These are phyloP conservation scores for Citrullus mucosospermus DNA, from an alignment of 306 rosid genomes.

Conservation along the genomic window DNA sequence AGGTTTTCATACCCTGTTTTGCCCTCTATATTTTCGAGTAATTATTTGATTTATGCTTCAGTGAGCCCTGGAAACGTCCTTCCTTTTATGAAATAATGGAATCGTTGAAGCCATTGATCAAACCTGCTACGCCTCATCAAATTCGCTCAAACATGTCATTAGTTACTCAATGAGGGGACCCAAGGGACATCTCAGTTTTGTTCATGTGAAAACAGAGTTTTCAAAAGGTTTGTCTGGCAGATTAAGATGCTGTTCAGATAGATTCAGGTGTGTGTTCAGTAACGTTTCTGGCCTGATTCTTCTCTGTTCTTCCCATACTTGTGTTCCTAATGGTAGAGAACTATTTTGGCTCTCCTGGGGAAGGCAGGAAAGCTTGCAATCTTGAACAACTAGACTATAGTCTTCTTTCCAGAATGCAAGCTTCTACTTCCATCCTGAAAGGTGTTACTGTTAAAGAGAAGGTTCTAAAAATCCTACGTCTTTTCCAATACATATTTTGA, in stretches of 20 bases:
- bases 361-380: not conserved
- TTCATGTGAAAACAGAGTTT: constrained; percentile 16
- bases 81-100: constrained; percentile 81
- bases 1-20: not conserved
- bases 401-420: not conserved
- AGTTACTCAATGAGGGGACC: constrained; percentile 35
- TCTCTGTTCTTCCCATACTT: not conserved
- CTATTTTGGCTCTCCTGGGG: not conserved
- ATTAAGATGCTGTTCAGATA: constrained; percentile 2
- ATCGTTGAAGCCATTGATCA: constrained; percentile 64
- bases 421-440: not conserved
- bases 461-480: not conserved
- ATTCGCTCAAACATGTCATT: constrained; percentile 40
- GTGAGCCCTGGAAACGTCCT: constrained; percentile 94
- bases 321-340: not conserved
- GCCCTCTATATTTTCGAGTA: not conserved
- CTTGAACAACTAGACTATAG: not conserved
- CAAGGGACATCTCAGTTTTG: constrained; percentile 1
- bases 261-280: constrained; percentile 1
- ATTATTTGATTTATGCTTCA: constrained; percentile 12
- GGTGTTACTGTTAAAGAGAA: not conserved
- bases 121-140: constrained; percentile 60
- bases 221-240: constrained; percentile 7
- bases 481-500: not conserved
- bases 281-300: not conserved